phyloP scores from a whole-genome alignment of 371 early-diverging fungal species.

The Quaeritorhiza haematococci region DNA sequence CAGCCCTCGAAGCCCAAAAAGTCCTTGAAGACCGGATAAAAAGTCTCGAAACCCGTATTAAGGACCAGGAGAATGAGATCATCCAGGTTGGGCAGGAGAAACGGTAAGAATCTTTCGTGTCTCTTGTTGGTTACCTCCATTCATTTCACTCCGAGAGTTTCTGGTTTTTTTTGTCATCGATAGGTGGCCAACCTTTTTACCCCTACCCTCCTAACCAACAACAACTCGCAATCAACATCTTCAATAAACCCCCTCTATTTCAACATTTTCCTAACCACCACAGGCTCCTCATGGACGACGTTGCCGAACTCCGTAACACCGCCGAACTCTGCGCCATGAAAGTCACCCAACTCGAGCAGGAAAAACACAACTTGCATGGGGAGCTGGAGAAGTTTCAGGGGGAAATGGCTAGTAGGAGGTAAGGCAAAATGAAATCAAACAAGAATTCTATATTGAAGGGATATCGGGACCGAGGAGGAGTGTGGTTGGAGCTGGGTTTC shows the following conservation, averaged over 20 bases:
- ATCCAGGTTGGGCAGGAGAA: constrained; percentile 45
- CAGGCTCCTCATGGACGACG: constrained; percentile 37
- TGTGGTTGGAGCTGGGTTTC: too few species aligned
- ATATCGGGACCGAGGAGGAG: too few species aligned
- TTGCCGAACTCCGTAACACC: constrained; percentile 32
- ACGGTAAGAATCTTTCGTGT: constrained; percentile 19
- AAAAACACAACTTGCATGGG: constrained; percentile 28
- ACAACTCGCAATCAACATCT: constrained; percentile 6
- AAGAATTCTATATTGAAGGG: too few species aligned
- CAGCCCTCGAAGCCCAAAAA: constrained; percentile 31
- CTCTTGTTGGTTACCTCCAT: too few species aligned
- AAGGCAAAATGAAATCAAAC: too few species aligned
- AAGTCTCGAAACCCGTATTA: constrained; percentile 25
- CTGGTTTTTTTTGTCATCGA: too few species aligned
- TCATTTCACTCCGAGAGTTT: too few species aligned
- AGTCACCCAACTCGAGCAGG: constrained; percentile 15
- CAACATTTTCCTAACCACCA: not conserved
- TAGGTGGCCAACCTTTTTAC: too few species aligned
- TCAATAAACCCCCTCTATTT: not conserved
- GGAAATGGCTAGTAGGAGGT: too few species aligned
- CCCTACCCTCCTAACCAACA: too few species aligned
- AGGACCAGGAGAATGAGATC: constrained; percentile 28
- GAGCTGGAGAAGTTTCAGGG: constrained; percentile 25
- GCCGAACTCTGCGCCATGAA: constrained; percentile 14
- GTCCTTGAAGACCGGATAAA: constrained; percentile 27